Evolutionary conservation across 2,329 filamentous ascomycete species (phyloP), one percentile per base, ranked within the genome.

Genomic region (Apiospora malaysiana): DNA sequence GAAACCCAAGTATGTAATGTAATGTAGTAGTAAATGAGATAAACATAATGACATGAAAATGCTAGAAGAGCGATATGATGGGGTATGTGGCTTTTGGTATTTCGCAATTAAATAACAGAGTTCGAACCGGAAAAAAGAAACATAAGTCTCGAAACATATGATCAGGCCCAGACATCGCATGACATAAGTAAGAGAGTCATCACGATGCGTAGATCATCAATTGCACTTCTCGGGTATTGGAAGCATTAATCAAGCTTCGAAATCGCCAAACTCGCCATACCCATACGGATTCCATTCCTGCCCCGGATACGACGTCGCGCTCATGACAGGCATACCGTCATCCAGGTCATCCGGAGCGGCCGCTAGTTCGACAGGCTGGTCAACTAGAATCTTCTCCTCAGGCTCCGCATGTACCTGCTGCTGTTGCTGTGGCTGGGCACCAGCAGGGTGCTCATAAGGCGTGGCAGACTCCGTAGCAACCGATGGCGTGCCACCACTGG

Each of bases 301-400:
- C 0, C 88, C 88, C 0, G 88, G 88, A 74, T 89, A 90, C 72
- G 82, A 85, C 2, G 85, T 87, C 2, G 86, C 86, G 37, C 81
- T 83, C 88, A 90, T 89, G 43, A 82, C 79, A 1, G 83, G 82
- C 43, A 84, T 79, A 18, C 84, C 83, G 40, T 85, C 82, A 68
- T 84, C 83, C 66, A 72, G 71, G 68, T 77, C 73, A 43, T 75
- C 76, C 37, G 77, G 76, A 32, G 79, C 78, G 4, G 78, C 79
- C 5, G 78, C 76, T 21, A 79, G 73, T 69, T 77, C 78, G 25
- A 76, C 77, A 4, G 76, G 78, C 63, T 73, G 69, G 68, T 81
- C 78, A 9, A 79, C 76, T 1, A 79, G 73, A 51, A 82, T 82
- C 74, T 82, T 82, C 75, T 82, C 81, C 71, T 82, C 81, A 7